Conservation (phyloP, 768 basidiomycete species). For the Lactifluus pinguis region DNA sequence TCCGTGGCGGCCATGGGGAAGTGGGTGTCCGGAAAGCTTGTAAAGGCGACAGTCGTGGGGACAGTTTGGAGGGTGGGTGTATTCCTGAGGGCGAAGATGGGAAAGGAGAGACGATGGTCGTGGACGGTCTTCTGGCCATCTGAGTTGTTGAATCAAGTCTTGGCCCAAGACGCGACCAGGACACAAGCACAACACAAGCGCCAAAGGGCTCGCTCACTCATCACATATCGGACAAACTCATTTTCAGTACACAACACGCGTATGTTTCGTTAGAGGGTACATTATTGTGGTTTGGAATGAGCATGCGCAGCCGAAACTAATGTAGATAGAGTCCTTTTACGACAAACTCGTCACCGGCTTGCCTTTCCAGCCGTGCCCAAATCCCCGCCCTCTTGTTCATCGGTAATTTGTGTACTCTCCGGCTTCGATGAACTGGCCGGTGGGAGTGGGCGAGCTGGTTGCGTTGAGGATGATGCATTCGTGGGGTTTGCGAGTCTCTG, state of each 20-base stretch:
- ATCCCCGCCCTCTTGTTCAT: conserved; percentile 13
- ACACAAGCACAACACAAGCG: neutral
- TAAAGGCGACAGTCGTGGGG: conserved; percentile 4
- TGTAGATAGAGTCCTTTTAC: conserved; percentile 5
- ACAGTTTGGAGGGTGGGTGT: neutral
- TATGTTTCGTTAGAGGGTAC: neutral
- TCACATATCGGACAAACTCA: neutral
- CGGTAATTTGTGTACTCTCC: conserved; percentile 6
- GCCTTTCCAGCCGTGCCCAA: conserved; percentile 1
- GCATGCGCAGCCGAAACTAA: neutral
- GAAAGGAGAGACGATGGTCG: conserved; percentile 26
- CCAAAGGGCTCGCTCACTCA: neutral
- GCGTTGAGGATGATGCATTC: conserved; percentile 20
- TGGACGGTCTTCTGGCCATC: conserved; percentile 36
- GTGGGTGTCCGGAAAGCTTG: conserved; percentile 9
- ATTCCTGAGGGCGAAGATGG: conserved; percentile 15
- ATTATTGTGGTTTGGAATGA: neutral
- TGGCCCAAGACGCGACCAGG: neutral
- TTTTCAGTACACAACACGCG: neutral
- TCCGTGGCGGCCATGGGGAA: conserved; percentile 15
- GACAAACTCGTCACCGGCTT: conserved; percentile 1
- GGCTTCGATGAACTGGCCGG: conserved; percentile 6
- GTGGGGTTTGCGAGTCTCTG: conserved; percentile 66
- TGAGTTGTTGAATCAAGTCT: neutral
- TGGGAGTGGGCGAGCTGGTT: conserved; percentile 2